Conservation (phyloP, 345 rosid genomes). For the Lagerstroemia speciosa region DNA sequence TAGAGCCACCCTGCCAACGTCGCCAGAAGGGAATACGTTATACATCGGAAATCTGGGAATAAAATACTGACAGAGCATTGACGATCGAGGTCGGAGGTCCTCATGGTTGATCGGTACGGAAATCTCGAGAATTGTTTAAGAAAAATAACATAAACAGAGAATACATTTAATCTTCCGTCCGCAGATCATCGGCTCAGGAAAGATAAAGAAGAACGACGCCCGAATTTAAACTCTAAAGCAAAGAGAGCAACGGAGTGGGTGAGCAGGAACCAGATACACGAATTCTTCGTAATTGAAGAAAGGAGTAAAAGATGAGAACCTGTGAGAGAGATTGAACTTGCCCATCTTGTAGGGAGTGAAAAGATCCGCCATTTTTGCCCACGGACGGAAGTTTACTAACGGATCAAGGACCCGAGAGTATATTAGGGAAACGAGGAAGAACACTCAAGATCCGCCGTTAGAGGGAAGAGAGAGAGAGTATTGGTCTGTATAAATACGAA, state of each 20-base stretch:
- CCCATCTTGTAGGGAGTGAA: slow-evolving; percentile 74
- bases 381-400: background rate
- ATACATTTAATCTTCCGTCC: background rate
- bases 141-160: background rate
- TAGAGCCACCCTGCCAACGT: slow-evolving; percentile 60
- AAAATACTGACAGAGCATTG: background rate
- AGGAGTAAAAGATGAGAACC: slow-evolving; percentile 19
- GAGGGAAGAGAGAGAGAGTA: too few relatives aligned
- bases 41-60: background rate
- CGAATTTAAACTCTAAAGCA: background rate
- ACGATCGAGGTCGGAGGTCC: background rate
- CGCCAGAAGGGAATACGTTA: background rate
- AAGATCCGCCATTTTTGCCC: slow-evolving; percentile 27
- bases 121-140: background rate
- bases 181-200: background rate
- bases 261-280: background rate
- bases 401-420: background rate
- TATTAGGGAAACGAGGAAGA: background rate
- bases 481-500: too few relatives aligned
- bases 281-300: background rate
- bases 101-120: background rate
- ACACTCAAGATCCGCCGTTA: too few relatives aligned
- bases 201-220: background rate
- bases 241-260: background rate
- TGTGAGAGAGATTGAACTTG: slow-evolving; percentile 68